Evolutionary conservation across 73 alveolate genomes (phyloP).

Genomic region (Paramecium pentaurelia): DNA sequence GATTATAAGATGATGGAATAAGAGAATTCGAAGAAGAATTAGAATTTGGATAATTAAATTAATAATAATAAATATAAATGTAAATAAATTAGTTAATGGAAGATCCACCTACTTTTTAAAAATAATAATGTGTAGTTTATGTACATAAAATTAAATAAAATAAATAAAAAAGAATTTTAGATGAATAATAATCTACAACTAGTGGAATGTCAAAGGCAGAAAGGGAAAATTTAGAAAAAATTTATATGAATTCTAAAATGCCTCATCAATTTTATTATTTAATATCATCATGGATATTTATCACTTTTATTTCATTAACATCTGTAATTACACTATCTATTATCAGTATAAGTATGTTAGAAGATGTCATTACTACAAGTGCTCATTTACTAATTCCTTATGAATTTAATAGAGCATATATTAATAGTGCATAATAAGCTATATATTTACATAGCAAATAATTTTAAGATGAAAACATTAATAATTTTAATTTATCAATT

Average conservation of each 20-base stretch:
- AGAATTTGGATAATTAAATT: background rate
- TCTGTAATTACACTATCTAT: background rate
- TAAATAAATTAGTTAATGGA: background rate
- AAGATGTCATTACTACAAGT: background rate
- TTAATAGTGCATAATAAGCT: background rate
- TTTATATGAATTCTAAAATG: background rate
- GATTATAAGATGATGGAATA: conserved; percentile 1
- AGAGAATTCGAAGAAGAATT: background rate
- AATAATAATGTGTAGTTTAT: background rate
- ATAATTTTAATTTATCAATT: background rate
- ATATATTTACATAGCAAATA: background rate
- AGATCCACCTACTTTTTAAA: background rate
- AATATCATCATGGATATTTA: background rate
- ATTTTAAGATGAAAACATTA: background rate
- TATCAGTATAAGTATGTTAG: background rate
- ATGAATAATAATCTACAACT: conserved; percentile 14
- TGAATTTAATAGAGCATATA: background rate
- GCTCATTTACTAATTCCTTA: background rate
- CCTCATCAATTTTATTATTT: background rate
- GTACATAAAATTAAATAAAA: background rate
- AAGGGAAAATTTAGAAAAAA: conserved; percentile 23
- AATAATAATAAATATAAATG: background rate
- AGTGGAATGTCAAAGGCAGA: background rate
- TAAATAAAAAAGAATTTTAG: background rate
- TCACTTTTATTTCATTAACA: background rate